Evolutionary conservation across 2,329 filamentous ascomycete species (phyloP).

Genomic region (Diaporthe capsici): DNA sequence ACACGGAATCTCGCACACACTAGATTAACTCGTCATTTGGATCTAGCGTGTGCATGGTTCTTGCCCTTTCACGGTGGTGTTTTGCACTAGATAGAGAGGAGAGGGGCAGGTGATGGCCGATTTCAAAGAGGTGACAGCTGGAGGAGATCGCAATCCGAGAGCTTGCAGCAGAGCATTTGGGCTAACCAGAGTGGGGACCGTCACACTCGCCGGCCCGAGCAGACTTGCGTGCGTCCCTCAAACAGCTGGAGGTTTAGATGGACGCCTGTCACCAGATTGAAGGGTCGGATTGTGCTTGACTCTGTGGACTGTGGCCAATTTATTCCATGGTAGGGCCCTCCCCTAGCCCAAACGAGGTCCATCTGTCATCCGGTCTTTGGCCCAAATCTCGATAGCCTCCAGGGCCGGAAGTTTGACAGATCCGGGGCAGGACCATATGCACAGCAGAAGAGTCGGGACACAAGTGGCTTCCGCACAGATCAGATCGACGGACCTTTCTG

Average conservation of each 20-base stretch:
- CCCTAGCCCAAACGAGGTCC: background rate
- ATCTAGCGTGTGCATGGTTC: slow-evolving; percentile 22
- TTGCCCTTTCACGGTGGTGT: slow-evolving; percentile 11
- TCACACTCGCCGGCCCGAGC: slow-evolving; percentile 20
- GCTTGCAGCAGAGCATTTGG: slow-evolving; percentile 35
- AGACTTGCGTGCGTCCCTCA: slow-evolving; percentile 14
- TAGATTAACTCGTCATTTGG: slow-evolving; percentile 29
- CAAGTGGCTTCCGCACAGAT: slow-evolving; percentile 33
- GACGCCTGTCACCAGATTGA: slow-evolving; percentile 32
- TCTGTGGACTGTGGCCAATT: background rate
- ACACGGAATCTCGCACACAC: slow-evolving; percentile 29
- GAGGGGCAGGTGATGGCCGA: slow-evolving; percentile 3
- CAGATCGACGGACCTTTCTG: slow-evolving; percentile 36
- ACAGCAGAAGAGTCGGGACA: slow-evolving; percentile 30
- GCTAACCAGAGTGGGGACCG: slow-evolving; percentile 32
- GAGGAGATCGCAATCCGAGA: slow-evolving; percentile 37
- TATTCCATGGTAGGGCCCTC: background rate
- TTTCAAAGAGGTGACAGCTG: slow-evolving; percentile 27
- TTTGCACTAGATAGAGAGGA: slow-evolving; percentile 32
- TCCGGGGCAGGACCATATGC: slow-evolving; percentile 28
- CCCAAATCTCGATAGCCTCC: slow-evolving; percentile 21
- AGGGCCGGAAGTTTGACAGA: slow-evolving; percentile 32
- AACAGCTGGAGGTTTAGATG: slow-evolving; percentile 26
- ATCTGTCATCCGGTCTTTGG: slow-evolving; percentile 23
- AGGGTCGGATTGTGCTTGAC: slow-evolving; percentile 6